Base-by-base conservation (phyloP, 1,284 basidiomycete genomes). In the Fistulinella staudtii region DNA sequence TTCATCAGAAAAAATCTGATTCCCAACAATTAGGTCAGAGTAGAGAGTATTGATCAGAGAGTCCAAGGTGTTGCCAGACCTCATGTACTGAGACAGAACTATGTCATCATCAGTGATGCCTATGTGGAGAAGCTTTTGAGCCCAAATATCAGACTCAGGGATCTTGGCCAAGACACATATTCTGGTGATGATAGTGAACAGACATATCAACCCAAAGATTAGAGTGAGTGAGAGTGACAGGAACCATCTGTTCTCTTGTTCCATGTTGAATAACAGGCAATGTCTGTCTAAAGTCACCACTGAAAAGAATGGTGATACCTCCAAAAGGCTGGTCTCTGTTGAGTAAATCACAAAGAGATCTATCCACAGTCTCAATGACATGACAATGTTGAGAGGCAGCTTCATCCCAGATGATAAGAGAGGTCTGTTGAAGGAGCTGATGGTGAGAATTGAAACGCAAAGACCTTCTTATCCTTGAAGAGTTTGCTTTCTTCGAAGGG, bases 81-180 rank as follows among this genome's bases (percentile, higher is more conserved):
- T 5, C 62, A 70, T 70, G 8, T 53, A 14, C 0, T 36, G 8
- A 17, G 64, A 63, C 17, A 76, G 52, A 0, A 30, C 3, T 13
- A 72, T 31, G 5, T 39, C 15, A 1, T 50, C 54, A n/a, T 49
- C 48, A 36, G 58, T 53, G 3, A 45, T 38, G 0, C 72, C 73
- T 40, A 77, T 53, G 5, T 73, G 60, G 0, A 73, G 46, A 0
- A 76, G 58, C 63, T 70, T 74, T 5, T 60, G n/a, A 5, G 72
- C 60, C 62, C 71, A 75, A 0, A 48, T n/a, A 34, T 46, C 27
- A 9, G 48, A 57, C 5, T 59, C 55, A 5, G 51, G n/a, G 45
- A 40, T 59, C 51, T 3, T 48, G 36, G 1, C 63, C 55, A 8
- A 75, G 53, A 0, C 59, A 47, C 68, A 74, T 73, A 41, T 75